These are phyloP conservation scores for Astrephomene gubernaculifera DNA, from an alignment of 139 green algal species.

Conservation along the genomic window DNA sequence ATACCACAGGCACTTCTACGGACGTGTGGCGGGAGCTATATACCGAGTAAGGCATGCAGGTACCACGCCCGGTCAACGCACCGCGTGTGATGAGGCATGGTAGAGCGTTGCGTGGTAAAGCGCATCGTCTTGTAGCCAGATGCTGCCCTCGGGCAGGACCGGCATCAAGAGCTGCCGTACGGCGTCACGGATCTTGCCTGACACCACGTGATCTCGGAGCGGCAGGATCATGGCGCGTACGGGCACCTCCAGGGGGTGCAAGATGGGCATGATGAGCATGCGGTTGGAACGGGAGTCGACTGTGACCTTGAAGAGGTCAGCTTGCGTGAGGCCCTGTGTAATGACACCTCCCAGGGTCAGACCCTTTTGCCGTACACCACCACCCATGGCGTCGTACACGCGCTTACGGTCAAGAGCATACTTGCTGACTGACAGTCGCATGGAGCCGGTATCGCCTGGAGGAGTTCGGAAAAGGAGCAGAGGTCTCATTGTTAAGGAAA, in stretches of 20 bases:
- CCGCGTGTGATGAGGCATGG: slow-evolving; percentile 74
- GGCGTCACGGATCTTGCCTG: slow-evolving; percentile 30
- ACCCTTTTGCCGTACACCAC: slow-evolving; percentile 38
- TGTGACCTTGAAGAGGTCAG: slow-evolving; percentile 54
- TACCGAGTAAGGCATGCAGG: too few species aligned
- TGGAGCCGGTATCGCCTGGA: background rate
- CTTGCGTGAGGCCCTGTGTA: slow-evolving; percentile 61
- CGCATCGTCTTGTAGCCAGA: slow-evolving; percentile 74
- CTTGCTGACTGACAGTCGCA: slow-evolving; percentile 32
- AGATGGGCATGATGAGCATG: slow-evolving; percentile 37
- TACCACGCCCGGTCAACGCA: too few species aligned
- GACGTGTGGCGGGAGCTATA: too few species aligned
- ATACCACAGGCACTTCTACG: too few species aligned
- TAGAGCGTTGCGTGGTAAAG: slow-evolving; percentile 77
- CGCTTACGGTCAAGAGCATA: slow-evolving; percentile 38
- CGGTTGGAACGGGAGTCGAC: slow-evolving; percentile 4
- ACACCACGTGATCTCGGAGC: slow-evolving; percentile 48
- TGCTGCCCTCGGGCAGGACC: slow-evolving; percentile 40
- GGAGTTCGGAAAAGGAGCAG: too few species aligned
- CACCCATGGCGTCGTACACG: slow-evolving; percentile 59
- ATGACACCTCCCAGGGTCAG: slow-evolving; percentile 52
- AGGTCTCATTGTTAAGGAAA: too few species aligned
- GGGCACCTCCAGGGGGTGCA: slow-evolving; percentile 45
- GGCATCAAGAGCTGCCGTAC: slow-evolving; percentile 58
- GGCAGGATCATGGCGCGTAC: slow-evolving; percentile 73